Evolutionary conservation across 768 basidiomycete species (phyloP), one percentile per base, ranked within the genome.

Genomic region (Leccinum olivaceopallidum): DNA sequence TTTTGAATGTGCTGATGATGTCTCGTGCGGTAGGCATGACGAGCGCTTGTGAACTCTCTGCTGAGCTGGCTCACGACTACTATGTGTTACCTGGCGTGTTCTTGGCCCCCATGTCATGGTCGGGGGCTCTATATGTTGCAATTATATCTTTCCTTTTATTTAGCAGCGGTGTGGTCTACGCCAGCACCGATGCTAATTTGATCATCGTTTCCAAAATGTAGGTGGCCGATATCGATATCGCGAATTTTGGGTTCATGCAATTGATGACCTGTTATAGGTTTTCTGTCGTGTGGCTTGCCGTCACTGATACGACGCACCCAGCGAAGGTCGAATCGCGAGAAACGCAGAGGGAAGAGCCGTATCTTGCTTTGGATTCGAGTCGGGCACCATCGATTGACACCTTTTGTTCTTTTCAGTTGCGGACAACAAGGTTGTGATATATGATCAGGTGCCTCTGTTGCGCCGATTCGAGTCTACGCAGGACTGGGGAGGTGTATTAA

Each of bases 231-330:
- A 28, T 28, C 13, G 22, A 14, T 42, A 5, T 32, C 6, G 20
- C 34, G 5, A 8, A 7, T 20, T 59, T 57, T 49, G 47, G 8
- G 22, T 47, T 36, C 34, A 14, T 49, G 4, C 16, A 39, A 18
- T 47, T 64, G 58, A 65, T 24, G 14, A 63, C 58, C 14, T 24
- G 13, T 7, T 47, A 2, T 54, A 85, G 84, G 81, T 88, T 89
- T 75, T 83, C 86, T 4, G 78, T 89, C 6, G 83, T 81, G 14
- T 90, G 87, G 86, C 76, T 89, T 22, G 76, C 80, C 3, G 82
- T 87, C 32, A 34, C 32, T 34, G 32, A 34, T 34, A 34, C 32
- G 32, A 34, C 32, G 32, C 28, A 34, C 32, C 32, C 32, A 34
- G 32, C 32, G 32, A 34, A 34, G 32, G 32, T 34, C 32, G 32